These are phyloP conservation scores for Magnusiomyces sp. DNA, from an alignment of 1,139 yeast species.

Conservation along the genomic window DNA sequence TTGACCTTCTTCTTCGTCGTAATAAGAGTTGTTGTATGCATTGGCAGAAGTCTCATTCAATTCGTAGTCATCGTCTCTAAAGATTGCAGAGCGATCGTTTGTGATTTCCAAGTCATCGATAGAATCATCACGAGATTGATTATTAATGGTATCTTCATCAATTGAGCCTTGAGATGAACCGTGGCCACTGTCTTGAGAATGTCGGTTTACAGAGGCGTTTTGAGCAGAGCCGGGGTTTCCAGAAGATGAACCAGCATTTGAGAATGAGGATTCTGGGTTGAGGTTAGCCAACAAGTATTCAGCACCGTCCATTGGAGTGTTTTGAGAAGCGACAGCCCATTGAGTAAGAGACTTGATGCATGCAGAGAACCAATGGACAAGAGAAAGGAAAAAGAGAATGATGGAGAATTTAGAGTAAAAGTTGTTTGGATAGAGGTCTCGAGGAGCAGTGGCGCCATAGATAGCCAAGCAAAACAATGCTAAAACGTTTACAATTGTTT, in stretches of 20 bases:
- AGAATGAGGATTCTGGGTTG: slow-evolving; percentile 1
- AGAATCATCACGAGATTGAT: slow-evolving; percentile 1
- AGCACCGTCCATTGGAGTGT: slow-evolving; percentile 32
- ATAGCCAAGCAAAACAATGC: slow-evolving; percentile 53
- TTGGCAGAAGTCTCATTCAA: slow-evolving; percentile 3
- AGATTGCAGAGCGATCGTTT: neutral
- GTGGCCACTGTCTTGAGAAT: slow-evolving; percentile 25
- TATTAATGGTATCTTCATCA: slow-evolving; percentile 4
- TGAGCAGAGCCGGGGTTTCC: slow-evolving; percentile 1
- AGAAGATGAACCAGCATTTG: slow-evolving; percentile 15
- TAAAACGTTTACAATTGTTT: slow-evolving; percentile 39
- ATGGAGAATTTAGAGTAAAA: slow-evolving; percentile 61
- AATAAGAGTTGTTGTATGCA: slow-evolving; percentile 10
- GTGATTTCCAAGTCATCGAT: slow-evolving; percentile 11
- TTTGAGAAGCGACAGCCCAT: slow-evolving; percentile 32
- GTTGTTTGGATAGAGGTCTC: slow-evolving; percentile 66
- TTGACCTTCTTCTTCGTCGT: slow-evolving; percentile 16
- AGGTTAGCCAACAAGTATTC: slow-evolving; percentile 26
- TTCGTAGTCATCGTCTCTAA: slow-evolving; percentile 9
- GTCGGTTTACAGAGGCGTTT: slow-evolving; percentile 13
- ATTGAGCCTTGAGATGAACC: slow-evolving; percentile 10
- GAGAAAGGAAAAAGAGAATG: slow-evolving; percentile 46
- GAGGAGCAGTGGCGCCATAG: slow-evolving; percentile 53
- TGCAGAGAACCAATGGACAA: slow-evolving; percentile 50
- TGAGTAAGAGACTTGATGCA: slow-evolving; percentile 36